A percentile compares a stretch with the other conserved stretches of the same genome.
Conservation (phyloP, 805 yeast species). For the Metschnikowia borealis region DNA sequence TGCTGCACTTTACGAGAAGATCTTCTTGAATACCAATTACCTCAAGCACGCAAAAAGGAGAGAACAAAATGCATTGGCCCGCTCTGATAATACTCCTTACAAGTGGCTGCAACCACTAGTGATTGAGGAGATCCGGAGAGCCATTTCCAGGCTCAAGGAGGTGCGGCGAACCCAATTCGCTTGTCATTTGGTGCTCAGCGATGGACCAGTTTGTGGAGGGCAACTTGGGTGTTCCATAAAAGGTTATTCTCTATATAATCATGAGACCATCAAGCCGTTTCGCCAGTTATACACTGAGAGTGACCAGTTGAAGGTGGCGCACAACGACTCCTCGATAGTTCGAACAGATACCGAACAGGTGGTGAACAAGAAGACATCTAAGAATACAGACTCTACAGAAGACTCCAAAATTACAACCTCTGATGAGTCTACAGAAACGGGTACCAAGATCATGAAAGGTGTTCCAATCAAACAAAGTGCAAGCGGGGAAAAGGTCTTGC, state of each 20-base stretch:
- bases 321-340: conserved; percentile 16
- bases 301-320: conserved; percentile 50
- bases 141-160: conserved; percentile 55
- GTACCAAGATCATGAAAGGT: conserved; percentile 19
- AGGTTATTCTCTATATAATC: conserved; percentile 64
- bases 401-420: too few species aligned
- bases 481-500: conserved; percentile 17
- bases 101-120: conserved; percentile 12
- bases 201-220: conserved; percentile 34
- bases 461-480: conserved; percentile 16
- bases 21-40: conserved; percentile 49
- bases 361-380: conserved; percentile 18
- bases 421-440: neutral
- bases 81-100: conserved; percentile 3
- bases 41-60: conserved; percentile 15
- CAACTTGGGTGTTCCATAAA: conserved; percentile 57
- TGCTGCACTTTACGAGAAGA: conserved; percentile 47
- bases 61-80: conserved; percentile 2
- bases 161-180: conserved; percentile 60
- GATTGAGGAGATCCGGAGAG: conserved; percentile 36
- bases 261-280: conserved; percentile 48
- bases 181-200: conserved; percentile 56
- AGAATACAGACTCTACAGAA: too few species aligned
- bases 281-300: conserved; percentile 52
- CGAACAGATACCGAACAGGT: conserved; percentile 17